Base-by-base conservation (phyloP, 2,329 filamentous ascomycete genomes). In the Lasiodiplodia citricola region DNA sequence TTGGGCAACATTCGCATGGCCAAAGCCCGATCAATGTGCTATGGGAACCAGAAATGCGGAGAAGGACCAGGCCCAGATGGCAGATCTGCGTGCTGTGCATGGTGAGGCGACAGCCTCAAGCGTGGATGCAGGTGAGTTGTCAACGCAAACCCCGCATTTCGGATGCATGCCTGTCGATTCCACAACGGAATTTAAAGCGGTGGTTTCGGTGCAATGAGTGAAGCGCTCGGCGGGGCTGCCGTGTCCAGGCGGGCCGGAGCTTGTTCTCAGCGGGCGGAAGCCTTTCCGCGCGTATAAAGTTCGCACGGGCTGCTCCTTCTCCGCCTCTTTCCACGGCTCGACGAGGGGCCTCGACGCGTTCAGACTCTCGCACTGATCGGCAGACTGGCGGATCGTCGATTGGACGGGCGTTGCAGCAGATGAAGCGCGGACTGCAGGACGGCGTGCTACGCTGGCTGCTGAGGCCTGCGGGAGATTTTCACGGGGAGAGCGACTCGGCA, bases 341-440 rank as follows among this genome's bases (percentile, higher is more conserved):
- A 35, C 31, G 31, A 35, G 31, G 31, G 31, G 31, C 31, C 31
- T 35, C 31, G 31, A 35, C 31, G 31, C 31, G 6, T 8, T 8
- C 31, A 35, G 31, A 35, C 31, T 35, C 31, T 35, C 55, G 28
- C 55, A 28, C n/a, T 23, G 11, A 13, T 57, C 55, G 55, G 8
- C 35, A 21, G n/a, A 4, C n/a, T 21, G 13, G 13, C 57, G 4
- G 57, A 47, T 47, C 38, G 38, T 37, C 44, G 41, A 63, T 51
- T 51, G 44, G 58, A 25, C 58, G 51, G 58, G 58, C 18, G 37
- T 25, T 37, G 25, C 41, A 31, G 11, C 8, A 44, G 21, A 21
- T 18, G 25, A 51, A 50, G 58, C 58, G 28, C 50, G 58, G 58
- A 44, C 58, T 63, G 58, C 58, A 63, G 58, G 58, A 31, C 58